Evolutionary conservation across 805 yeast genomes (phyloP).

Genomic region (Yamadazyma ubonensis): DNA sequence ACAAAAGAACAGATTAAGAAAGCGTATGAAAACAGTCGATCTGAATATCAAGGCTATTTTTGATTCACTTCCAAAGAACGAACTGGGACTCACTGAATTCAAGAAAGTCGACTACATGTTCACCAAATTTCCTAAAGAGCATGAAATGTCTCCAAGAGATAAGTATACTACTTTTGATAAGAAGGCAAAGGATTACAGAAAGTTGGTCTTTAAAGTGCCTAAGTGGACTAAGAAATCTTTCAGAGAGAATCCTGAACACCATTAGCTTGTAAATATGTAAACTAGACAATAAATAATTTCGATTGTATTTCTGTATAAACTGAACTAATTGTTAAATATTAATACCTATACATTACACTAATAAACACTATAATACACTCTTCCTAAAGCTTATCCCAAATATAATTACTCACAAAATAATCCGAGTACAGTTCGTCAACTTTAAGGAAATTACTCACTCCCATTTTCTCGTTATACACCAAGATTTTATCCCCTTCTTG

Average conservation of each 20-base stretch:
- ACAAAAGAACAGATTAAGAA: constrained; percentile 83
- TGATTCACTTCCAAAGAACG: constrained; percentile 27
- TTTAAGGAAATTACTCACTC: constrained; percentile 45
- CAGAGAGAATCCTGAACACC: constrained; percentile 72
- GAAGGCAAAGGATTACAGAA: constrained; percentile 76
- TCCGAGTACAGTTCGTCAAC: constrained; percentile 43
- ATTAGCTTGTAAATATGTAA: constrained; percentile 12
- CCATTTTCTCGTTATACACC: constrained; percentile 46
- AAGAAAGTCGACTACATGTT: constrained; percentile 37
- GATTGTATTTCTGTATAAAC: no score
- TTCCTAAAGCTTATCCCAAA: constrained; percentile 61
- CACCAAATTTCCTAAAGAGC: constrained; percentile 65
- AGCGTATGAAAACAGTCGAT: constrained; percentile 81
- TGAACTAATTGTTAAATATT: no score
- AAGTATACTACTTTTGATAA: constrained; percentile 85
- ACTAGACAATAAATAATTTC: constrained; percentile 4
- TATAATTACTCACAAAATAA: constrained; percentile 68
- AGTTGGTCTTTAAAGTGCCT: constrained; percentile 83
- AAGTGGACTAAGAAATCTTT: constrained; percentile 86
- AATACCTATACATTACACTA: background rate
- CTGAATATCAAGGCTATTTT: constrained; percentile 65
- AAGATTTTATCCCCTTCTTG: constrained; percentile 34
- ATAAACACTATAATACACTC: constrained; percentile 1
- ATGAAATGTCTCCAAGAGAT: constrained; percentile 76
- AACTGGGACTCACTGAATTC: constrained; percentile 32